Evolutionary conservation across 2,329 filamentous ascomycete genomes (phyloP).

Genomic region (Madurella fahalii): DNA sequence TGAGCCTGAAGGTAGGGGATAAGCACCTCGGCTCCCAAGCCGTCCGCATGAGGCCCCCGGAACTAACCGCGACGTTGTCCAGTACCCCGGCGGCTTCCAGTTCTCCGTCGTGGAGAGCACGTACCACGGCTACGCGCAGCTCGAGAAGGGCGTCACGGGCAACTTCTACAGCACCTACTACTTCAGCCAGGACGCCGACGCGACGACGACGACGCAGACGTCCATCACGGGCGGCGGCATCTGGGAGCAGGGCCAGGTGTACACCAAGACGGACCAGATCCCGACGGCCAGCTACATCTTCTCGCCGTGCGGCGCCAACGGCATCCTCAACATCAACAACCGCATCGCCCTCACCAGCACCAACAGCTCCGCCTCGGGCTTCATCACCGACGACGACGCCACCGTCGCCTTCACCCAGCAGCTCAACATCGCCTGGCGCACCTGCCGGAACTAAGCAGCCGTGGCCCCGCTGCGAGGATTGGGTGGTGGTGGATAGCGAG

Average conservation of each 20-base stretch:
- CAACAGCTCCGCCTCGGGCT: constrained; percentile 35
- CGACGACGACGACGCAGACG: constrained; percentile 42
- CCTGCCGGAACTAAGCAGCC: constrained; percentile 24
- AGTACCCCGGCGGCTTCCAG: constrained; percentile 45
- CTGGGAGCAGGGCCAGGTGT: constrained; percentile 42
- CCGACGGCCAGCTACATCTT: constrained; percentile 43
- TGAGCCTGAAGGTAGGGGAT: constrained; percentile 34
- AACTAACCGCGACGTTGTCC: not conserved
- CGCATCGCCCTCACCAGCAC: constrained; percentile 39
- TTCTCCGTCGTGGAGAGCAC: constrained; percentile 44
- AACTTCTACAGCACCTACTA: constrained; percentile 46
- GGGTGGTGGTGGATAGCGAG: not conserved
- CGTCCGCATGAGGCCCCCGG: not conserved
- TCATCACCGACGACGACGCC: constrained; percentile 43
- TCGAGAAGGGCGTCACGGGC: constrained; percentile 42
- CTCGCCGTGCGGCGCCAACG: constrained; percentile 42
- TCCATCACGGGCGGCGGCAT: constrained; percentile 40
- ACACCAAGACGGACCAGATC: constrained; percentile 44
- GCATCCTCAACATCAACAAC: constrained; percentile 47
- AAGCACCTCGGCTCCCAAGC: too few species aligned
- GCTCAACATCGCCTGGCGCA: constrained; percentile 38
- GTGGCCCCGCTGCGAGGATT: not conserved
- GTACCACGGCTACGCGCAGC: constrained; percentile 47
- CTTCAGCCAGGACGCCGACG: constrained; percentile 43
- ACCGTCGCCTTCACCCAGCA: constrained; percentile 44